Evolutionary conservation across 2,329 filamentous ascomycete genomes (phyloP).

Genomic region (Fusarium sp.): DNA sequence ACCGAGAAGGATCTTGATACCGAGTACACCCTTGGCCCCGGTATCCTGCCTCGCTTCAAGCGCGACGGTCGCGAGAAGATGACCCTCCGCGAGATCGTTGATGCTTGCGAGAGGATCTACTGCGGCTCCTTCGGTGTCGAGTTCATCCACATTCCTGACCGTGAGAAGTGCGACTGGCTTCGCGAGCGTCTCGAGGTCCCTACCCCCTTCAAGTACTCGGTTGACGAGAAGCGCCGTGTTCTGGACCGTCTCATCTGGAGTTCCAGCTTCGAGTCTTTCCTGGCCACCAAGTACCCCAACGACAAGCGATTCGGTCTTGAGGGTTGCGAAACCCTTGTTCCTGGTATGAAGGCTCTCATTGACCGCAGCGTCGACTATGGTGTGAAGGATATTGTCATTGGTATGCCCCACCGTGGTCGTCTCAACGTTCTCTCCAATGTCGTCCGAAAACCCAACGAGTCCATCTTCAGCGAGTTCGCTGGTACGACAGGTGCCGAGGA

Average conservation of each 20-base stretch:
- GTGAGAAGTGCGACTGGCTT: constrained; percentile 98
- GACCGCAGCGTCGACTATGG: constrained; percentile 98
- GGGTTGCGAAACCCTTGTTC: constrained; percentile 95
- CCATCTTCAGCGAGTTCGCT: constrained; percentile 98
- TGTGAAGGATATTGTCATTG: constrained; percentile 98
- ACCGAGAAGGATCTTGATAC: constrained; percentile 92
- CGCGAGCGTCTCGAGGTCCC: constrained; percentile 95
- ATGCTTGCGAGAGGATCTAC: constrained; percentile 93
- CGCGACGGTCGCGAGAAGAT: constrained; percentile 91
- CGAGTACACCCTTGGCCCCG: constrained; percentile 91
- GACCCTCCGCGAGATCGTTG: constrained; percentile 94
- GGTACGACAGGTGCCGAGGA: constrained; percentile 89
- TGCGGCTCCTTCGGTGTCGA: constrained; percentile 97
- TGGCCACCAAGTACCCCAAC: constrained; percentile 98
- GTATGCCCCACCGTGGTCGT: constrained; percentile 98
- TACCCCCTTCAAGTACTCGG: constrained; percentile 94
- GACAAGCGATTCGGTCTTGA: constrained; percentile 99
- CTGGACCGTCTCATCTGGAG: constrained; percentile 98
- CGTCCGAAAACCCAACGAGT: constrained; percentile 98
- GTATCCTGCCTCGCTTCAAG: constrained; percentile 95
- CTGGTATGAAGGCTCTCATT: constrained; percentile 99
- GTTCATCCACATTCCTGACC: constrained; percentile 98
- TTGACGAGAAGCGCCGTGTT: constrained; percentile 98
- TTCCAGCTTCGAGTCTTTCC: constrained; percentile 95
- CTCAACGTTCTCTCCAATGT: constrained; percentile 98